Evolutionary conservation across 2,329 filamentous ascomycete species (phyloP), one percentile per base, ranked within the genome.

Genomic region (Aureobasidium musti): DNA sequence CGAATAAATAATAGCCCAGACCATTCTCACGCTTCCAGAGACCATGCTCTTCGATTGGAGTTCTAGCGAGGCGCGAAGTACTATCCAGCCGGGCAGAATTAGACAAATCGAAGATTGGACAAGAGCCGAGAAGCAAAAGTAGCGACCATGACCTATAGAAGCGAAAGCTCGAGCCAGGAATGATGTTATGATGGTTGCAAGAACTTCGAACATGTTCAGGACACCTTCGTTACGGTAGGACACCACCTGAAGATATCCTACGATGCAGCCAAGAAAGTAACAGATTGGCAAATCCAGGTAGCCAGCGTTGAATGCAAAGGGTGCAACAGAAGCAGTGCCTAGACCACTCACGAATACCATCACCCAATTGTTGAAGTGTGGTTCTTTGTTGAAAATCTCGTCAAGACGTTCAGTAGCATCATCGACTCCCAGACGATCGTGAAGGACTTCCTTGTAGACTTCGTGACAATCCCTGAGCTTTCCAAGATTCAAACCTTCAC

Each of bases 371-470:
- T 73, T 75, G 72, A 79, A 89, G 71, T 88, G 87, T 66, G 82
- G 79, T 57, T 82, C 81, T 11, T 82, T 79, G n/a, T 78, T 78
- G 71, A 86, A 84, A 50, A 91, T 91, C 35, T 83, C 81, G 54
- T 90, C 84, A 0, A 92, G 79, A 21, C 84, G 81, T 11, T 79
- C 76, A 1, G 85, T 89, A 1, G 89, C 90, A 70, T 91, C 88
- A 49, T 91, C 89, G 0, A 90, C 88, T 11, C 87, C 83, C 10
- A 91, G 84, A n/a, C 85, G 82, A 74, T 92, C 90, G 73, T 92
- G 90, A 1, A 92, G 86, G n/a, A 92, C 90, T 67, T 91, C 86
- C 75, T 93, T 93, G 79, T 93, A 93, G 65, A 92, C 86, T 71
- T 89, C 85, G 72, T 92, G 90, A 1, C 89, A 84, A 70, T 92